phyloP scores from a whole-genome alignment of 2,329 filamentous ascomycete genomes.

The Ilyonectria mors-panacis region DNA sequence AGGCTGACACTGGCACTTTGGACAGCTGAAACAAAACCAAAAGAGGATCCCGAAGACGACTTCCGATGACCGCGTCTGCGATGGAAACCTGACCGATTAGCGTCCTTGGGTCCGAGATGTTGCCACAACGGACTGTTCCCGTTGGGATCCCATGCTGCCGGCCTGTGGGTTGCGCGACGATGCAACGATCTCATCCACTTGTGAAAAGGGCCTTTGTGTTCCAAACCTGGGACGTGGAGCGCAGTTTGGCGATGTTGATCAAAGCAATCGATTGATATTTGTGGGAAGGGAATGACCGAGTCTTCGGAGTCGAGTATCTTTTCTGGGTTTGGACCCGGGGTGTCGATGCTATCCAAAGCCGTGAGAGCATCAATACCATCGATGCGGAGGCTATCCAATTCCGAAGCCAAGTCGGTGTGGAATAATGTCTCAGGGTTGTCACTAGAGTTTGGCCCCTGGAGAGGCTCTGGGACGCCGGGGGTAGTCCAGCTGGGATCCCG shows the following conservation, averaged over 20 bases:
- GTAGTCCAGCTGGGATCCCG: constrained; percentile 57
- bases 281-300: constrained; percentile 38
- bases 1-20: constrained; percentile 87
- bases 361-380: constrained; percentile 54
- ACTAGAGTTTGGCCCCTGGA: constrained; percentile 9
- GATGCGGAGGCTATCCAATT: constrained; percentile 43
- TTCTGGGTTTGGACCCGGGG: constrained; percentile 17
- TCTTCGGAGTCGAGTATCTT: constrained; percentile 8
- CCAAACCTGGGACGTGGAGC: constrained; percentile 28
- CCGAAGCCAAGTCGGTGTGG: constrained; percentile 51
- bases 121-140: constrained; percentile 20
- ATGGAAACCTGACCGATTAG: constrained; percentile 22
- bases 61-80: constrained; percentile 60
- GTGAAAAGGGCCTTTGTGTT: constrained; percentile 69
- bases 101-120: constrained; percentile 17
- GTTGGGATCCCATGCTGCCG: constrained; percentile 18
- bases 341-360: constrained; percentile 57
- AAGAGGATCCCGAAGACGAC: constrained; percentile 81
- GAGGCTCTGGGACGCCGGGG: constrained; percentile 28
- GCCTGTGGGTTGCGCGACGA: constrained; percentile 65
- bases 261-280: constrained; percentile 46
- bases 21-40: constrained; percentile 84
- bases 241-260: constrained; percentile 27
- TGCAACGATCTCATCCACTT: constrained; percentile 82
- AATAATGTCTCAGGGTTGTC: constrained; percentile 41